Conservation (phyloP, 2,329 filamentous ascomycete genomes). For the Aureobasidium sp. region DNA sequence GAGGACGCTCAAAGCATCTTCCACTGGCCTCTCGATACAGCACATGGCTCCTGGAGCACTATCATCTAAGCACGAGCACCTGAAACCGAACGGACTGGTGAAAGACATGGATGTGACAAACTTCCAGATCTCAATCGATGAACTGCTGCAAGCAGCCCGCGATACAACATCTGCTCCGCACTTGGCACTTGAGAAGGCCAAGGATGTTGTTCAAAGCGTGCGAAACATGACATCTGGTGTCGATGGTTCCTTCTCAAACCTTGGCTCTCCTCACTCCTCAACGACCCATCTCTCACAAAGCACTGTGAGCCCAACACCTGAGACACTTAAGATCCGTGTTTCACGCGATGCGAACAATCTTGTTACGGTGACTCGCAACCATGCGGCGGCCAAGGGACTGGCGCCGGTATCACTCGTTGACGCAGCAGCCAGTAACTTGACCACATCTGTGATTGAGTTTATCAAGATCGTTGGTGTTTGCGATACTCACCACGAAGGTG, state of each 20-base stretch:
- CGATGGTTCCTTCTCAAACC: constrained; percentile 40
- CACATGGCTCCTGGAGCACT: constrained; percentile 10
- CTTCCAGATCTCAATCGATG: constrained; percentile 91
- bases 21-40: constrained; percentile 60
- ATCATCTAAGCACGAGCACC: constrained; percentile 42
- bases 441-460: constrained; percentile 76
- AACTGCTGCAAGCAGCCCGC: constrained; percentile 71
- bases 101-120: constrained; percentile 90
- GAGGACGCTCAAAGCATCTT: constrained; percentile 70
- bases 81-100: constrained; percentile 52
- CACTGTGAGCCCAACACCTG: constrained; percentile 24
- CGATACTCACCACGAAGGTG: constrained; percentile 41
- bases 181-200: constrained; percentile 76
- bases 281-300: constrained; percentile 20
- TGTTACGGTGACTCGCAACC: constrained; percentile 92
- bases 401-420: constrained; percentile 91
- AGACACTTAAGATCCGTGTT: constrained; percentile 62
- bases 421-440: constrained; percentile 84
- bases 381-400: constrained; percentile 70
- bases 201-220: constrained; percentile 72
- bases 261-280: constrained; percentile 12
- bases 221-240: constrained; percentile 79
- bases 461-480: constrained; percentile 77
- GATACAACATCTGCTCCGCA: constrained; percentile 54
- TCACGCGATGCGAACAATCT: constrained; percentile 93